Evolutionary conservation across 345 rosid species (phyloP).

Genomic region (Citrus medica): DNA sequence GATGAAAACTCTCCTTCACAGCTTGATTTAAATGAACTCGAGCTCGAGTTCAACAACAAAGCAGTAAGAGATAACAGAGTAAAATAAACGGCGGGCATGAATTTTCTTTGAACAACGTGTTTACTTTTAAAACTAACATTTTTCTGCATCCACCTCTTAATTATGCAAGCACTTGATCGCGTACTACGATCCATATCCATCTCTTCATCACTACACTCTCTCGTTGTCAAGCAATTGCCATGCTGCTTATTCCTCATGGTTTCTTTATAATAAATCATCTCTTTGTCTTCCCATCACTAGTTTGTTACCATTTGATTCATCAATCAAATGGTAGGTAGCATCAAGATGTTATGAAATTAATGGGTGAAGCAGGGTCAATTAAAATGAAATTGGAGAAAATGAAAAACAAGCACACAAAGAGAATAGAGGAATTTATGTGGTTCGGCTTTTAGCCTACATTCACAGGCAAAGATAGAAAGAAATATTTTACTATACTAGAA

Average conservation of each 20-base stretch:
- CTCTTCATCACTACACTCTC: not conserved
- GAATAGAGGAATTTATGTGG: too few relatives aligned
- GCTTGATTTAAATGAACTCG: conserved; percentile 73
- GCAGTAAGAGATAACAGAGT: not conserved
- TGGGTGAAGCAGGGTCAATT: too few relatives aligned
- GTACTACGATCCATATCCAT: conserved; percentile 5
- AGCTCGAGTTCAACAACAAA: conserved; percentile 48
- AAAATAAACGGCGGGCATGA: conserved; percentile 24
- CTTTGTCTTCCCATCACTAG: not conserved
- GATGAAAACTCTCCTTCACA: conserved; percentile 58
- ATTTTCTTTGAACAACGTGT: conserved; percentile 37
- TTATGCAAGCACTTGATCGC: conserved; percentile 27
- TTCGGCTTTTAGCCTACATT: too few relatives aligned
- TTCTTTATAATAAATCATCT: conserved; percentile 24
- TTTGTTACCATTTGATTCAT: conserved; percentile 36
- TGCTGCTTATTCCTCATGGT: conserved; percentile 20
- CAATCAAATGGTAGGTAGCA: conserved; percentile 71
- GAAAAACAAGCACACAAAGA: too few relatives aligned
- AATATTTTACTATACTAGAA: too few relatives aligned
- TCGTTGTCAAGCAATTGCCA: too few relatives aligned
- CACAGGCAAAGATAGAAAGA: too few relatives aligned
- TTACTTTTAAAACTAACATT: conserved; percentile 20
- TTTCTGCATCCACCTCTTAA: conserved; percentile 51
- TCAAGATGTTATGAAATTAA: conserved; percentile 15
- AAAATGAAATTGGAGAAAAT: too few relatives aligned